Evolutionary conservation across 768 basidiomycete genomes (phyloP).

Genomic region (Terana coerulea): DNA sequence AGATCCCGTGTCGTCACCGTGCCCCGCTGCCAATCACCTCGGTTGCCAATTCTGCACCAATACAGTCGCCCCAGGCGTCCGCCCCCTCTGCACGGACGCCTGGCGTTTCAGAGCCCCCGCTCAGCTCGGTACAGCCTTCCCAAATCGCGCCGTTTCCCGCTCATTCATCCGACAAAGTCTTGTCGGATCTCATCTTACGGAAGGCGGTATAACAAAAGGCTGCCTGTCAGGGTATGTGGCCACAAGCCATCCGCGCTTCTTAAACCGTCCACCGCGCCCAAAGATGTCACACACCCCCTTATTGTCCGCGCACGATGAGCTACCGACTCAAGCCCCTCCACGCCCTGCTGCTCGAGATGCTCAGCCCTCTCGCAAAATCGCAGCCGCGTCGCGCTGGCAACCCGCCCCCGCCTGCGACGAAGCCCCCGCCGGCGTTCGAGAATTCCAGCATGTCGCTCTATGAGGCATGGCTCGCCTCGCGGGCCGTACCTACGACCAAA

Average conservation of each 20-base stretch:
- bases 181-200: slow-evolving; percentile 24
- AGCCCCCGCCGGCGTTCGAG: not conserved
- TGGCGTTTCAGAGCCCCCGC: not conserved
- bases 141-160: slow-evolving; percentile 21
- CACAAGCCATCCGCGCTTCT: slow-evolving; percentile 10
- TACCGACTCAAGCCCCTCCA: slow-evolving; percentile 1
- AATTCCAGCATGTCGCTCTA: slow-evolving; percentile 15
- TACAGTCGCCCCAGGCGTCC: not conserved
- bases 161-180: slow-evolving; percentile 18
- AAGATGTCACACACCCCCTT: slow-evolving; percentile 6
- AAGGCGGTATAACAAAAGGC: slow-evolving; percentile 22
- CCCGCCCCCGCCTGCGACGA: not conserved
- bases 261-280: not conserved
- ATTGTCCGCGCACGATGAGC: slow-evolving; percentile 11
- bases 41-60: not conserved
- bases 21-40: not conserved
- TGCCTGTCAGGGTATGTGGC: slow-evolving; percentile 19
- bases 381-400: not conserved
- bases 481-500: slow-evolving; percentile 12
- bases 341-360: slow-evolving; percentile 12
- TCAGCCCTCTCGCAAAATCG: not conserved
- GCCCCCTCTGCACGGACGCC: not conserved
- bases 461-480: slow-evolving; percentile 26
- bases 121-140: slow-evolving; percentile 4
- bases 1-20: not conserved